A percentile compares a stretch with the other conserved stretches of the same genome.
Evolutionary conservation across 139 green algal genomes (phyloP).

Genomic region (Coccomyxa sp.): DNA sequence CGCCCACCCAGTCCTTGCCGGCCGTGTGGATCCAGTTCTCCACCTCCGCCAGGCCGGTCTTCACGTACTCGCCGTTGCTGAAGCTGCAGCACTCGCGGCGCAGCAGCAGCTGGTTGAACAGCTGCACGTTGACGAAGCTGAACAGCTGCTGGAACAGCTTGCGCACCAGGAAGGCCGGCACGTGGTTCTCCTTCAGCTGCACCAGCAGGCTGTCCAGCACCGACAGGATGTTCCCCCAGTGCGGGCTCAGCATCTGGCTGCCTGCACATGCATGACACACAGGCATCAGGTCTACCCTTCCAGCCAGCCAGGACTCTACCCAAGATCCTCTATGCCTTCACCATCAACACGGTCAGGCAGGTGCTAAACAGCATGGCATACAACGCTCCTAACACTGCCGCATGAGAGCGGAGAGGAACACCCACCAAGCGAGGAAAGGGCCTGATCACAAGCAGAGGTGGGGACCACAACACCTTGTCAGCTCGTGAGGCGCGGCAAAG

Average conservation of each 20-base stretch:
- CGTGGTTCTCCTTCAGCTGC: slow-evolving; percentile 74
- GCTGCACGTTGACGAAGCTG: slow-evolving; percentile 97
- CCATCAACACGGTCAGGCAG: not conserved
- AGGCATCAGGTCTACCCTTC: not conserved
- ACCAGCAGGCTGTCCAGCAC: slow-evolving; percentile 79
- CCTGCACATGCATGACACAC: not conserved
- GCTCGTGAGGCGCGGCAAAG: too few relatives aligned
- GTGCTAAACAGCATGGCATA: too few relatives aligned
- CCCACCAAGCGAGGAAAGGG: too few relatives aligned
- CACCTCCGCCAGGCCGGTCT: slow-evolving; percentile 89
- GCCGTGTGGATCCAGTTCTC: slow-evolving; percentile 90
- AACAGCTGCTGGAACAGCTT: slow-evolving; percentile 83
- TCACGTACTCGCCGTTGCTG: slow-evolving; percentile 99
- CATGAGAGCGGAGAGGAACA: too few relatives aligned
- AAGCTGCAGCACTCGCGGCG: slow-evolving; percentile 99
- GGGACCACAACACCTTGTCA: too few relatives aligned
- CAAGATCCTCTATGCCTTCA: not conserved
- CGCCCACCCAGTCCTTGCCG: slow-evolving; percentile 69
- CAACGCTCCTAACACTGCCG: too few relatives aligned
- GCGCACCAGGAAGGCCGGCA: slow-evolving; percentile 85
- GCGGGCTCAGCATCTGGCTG: slow-evolving; percentile 35
- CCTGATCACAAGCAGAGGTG: too few relatives aligned
- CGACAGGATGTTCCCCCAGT: slow-evolving; percentile 87
- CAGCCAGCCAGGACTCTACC: not conserved
- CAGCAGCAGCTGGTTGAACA: slow-evolving; percentile 99